phyloP scores from a whole-genome alignment of 805 yeast genomes.

The Myxozyma kluyveri region DNA sequence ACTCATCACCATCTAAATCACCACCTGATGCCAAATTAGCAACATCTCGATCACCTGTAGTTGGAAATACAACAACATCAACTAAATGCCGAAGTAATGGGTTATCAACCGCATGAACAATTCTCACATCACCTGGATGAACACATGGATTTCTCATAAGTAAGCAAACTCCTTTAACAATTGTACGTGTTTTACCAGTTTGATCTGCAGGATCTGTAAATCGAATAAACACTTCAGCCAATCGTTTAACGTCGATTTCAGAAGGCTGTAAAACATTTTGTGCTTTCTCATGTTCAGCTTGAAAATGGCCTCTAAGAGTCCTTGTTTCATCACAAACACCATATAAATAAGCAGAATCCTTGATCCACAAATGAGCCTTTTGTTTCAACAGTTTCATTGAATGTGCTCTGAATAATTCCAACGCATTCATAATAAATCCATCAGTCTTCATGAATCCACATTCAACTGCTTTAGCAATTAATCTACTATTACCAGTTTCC shows the following conservation, averaged over 20 bases:
- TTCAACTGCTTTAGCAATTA: background rate
- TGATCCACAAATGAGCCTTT: conserved; percentile 6
- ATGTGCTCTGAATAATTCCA: background rate
- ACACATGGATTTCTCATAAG: conserved; percentile 13
- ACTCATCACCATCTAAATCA: conserved; percentile 19
- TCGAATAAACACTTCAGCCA: conserved; percentile 11
- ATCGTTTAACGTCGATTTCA: background rate
- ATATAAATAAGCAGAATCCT: conserved; percentile 4
- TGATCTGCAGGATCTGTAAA: conserved; percentile 5
- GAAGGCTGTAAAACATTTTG: background rate
- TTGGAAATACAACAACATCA: conserved; percentile 13
- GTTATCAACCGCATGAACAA: conserved; percentile 5
- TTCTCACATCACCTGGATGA: conserved; percentile 15
- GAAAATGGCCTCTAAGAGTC: conserved; percentile 7
- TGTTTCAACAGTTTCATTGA: conserved; percentile 5
- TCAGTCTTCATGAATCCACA: conserved; percentile 5
- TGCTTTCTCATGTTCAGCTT: background rate
- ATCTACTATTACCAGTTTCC: conserved; percentile 1
- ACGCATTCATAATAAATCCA: conserved; percentile 1
- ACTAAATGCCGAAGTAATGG: conserved; percentile 2
- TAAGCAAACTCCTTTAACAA: conserved; percentile 7
- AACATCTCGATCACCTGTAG: conserved; percentile 11
- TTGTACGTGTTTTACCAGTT: conserved; percentile 3
- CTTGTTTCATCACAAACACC: conserved; percentile 14
- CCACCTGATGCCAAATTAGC: conserved; percentile 18